Base-by-base conservation (phyloP, 257 asterid genomes). In the Salvia splendens region DNA sequence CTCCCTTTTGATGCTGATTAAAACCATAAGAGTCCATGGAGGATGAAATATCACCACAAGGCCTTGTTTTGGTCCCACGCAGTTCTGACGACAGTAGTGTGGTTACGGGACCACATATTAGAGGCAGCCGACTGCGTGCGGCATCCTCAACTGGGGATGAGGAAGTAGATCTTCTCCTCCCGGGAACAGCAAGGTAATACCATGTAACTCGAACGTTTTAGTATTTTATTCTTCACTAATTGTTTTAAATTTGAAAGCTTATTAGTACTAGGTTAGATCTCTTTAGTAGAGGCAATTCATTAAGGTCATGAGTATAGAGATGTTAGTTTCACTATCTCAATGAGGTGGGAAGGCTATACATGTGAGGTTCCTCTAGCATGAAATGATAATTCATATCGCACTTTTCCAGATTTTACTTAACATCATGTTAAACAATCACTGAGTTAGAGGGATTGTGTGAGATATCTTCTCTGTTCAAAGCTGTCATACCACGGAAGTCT, bases 91-190 rank as follows among this genome's bases (percentile, higher is more conserved):
- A 85, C 65, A 77, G 71, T 68, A 82, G 87, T 24, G 83, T 84
- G 67, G 79, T 91, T 14, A 92, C 80, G 82, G 99, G 99, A 49
- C 74, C 95, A 28, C 99, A 94, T 65, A 84, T 85, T 71, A 83
- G 99, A 84, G 99, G 99, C 68, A 82, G 91, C 79, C 86, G 96
- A 65, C 74, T 94, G 71, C 78, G 95, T 67, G 85, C 97, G 5
- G 85, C 95, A 8, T 90, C 96, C 63, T 91, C 90, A 56, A 81
- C 96, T 42, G 99, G 99, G 35, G 85, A 88, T n/a, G 85, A 86
- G 77, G 96, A 91, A 82, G 99, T 94, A 15, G 99, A 90, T 80
- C 96, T 90, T 69, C 96, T 94, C 76, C 99, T 94, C 66, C 99
- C 99, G 1, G 99, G 99, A 12, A 88, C 97, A 71, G 95, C 99